Evolutionary conservation across 257 asterid genomes (phyloP).

Genomic region (Primulina eburnea): DNA sequence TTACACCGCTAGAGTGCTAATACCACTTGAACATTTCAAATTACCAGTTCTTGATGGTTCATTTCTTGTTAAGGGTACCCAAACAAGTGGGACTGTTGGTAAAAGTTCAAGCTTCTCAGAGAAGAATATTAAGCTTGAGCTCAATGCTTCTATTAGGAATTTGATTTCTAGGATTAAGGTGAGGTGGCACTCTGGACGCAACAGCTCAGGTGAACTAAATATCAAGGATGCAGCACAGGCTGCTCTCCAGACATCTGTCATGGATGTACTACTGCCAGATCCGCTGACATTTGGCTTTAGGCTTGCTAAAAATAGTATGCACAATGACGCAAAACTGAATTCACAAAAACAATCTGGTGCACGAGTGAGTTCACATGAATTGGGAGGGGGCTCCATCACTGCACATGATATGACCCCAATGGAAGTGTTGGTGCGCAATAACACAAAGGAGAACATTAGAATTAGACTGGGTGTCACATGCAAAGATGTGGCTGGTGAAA

Average conservation of each 20-base stretch:
- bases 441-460: conserved; percentile 71
- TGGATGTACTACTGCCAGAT: conserved; percentile 95
- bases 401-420: conserved; percentile 82
- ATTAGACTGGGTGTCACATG: conserved; percentile 74
- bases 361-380: conserved; percentile 21
- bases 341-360: conserved; percentile 35
- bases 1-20: conserved; percentile 84
- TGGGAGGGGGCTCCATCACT: conserved; percentile 45
- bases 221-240: conserved; percentile 89
- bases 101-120: conserved; percentile 74
- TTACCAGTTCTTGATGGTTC: conserved; percentile 91
- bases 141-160: conserved; percentile 71
- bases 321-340: conserved; percentile 22
- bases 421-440: conserved; percentile 94
- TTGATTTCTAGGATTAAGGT: conserved; percentile 87
- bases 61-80: conserved; percentile 59
- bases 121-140: conserved; percentile 73
- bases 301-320: conserved; percentile 45
- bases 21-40: conserved; percentile 94
- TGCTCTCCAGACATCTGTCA: conserved; percentile 91
- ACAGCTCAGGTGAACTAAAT: conserved; percentile 90
- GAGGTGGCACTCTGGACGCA: conserved; percentile 98
- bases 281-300: conserved; percentile 96
- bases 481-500: conserved; percentile 96
- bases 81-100: conserved; percentile 34